Base-by-base conservation (phyloP, 768 basidiomycete genomes). In the Lactarius akahatsu region DNA sequence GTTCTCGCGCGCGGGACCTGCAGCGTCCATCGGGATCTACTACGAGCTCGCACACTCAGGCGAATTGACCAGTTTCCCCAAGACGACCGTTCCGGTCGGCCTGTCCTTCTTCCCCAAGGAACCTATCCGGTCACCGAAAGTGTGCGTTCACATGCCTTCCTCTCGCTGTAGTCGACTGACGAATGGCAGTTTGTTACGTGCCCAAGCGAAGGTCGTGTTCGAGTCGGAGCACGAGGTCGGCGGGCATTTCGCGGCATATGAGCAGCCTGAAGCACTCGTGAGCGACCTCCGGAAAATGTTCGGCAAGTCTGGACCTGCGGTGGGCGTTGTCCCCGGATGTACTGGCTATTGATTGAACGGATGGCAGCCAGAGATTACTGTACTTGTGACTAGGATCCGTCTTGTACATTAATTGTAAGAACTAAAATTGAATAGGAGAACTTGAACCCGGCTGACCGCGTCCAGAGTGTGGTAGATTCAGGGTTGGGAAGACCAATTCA, bases 191-290 rank as follows among this genome's bases (percentile, higher is more conserved):
- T 54, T 65, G 30, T 32, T 77, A 68, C 70, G 75, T 38, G 69
- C 73, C 59, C 16, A 74, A 58, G 67, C 80, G 69, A 76, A 75
- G 69, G 60, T 82, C 26, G 82, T 86, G 4, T 85, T 83, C 61
- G 78, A 82, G 67, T 74, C 78, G 4, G 75, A 79, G n/a, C 86
- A 87, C 59, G 75, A 76, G 1, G 71, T 72, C 10, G 86, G 86
- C 6, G 86, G 86, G 1, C 86, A 87, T 72, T 87, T 88, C 70
- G 82, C 85, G 10, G 80, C 86, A 0, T 71, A 80, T 66, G 86
- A 87, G 68, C 73, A 70, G 54, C 85, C 86, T 0, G 76, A 80
- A 5, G 73, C 74, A 2, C 76, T 88, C n/a, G 85, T 77, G 0
- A 76, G 70, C 1, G 86, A 86, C 69, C 58, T 88, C 57, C 75